Evolutionary conservation across 257 asterid species (phyloP), one percentile per base, ranked within the genome.

Genomic region (Solanum virginianum): DNA sequence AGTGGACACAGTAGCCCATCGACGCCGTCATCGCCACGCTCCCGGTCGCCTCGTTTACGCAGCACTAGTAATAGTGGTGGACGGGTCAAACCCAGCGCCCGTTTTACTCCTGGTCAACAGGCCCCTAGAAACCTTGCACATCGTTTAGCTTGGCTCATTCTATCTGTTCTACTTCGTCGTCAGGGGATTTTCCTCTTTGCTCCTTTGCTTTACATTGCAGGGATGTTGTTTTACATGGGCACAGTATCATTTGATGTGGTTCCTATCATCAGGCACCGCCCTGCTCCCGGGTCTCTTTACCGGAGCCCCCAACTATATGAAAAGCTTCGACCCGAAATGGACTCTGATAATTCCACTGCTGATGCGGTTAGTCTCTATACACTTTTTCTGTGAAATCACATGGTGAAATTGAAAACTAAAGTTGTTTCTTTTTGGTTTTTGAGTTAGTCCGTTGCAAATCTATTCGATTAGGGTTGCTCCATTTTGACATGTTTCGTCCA

Each of bases 1-100:
- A 96, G 98, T 93, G 99, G 98, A 92, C 93, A 93, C 88, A 92
- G 81, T 91, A 92, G 97, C 93, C 97, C 98, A 24, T 91, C 95
- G 16, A 91, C 99, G 65, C 97, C 99, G 72, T 88, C 95, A 62
- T 96, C 99, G 18, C 99, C 99, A 60, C 90, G 92, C 82, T 91
- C 95, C 83, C 94, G 95, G 82, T 96, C 99, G 62, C 99, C 99
- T 70, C 90, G 98, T 29, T 63, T 77, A 29, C 84, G 88, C 47
- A 51, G 63, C 20, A 51, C 20, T 26, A 51, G 82, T 15, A 16
- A 5, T 51, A 26, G 47, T 51, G 47, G 82, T 24, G 60, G 63
- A 53, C 77, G 86, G 54, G 45, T 20, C 84, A 86, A 90, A 90
- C 91, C 89, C 86, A 45, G 57, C 17, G 66, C 66, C 59, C 86